phyloP scores from a whole-genome alignment of 2,329 filamentous ascomycete genomes.

The Botryotinia narcissicola region DNA sequence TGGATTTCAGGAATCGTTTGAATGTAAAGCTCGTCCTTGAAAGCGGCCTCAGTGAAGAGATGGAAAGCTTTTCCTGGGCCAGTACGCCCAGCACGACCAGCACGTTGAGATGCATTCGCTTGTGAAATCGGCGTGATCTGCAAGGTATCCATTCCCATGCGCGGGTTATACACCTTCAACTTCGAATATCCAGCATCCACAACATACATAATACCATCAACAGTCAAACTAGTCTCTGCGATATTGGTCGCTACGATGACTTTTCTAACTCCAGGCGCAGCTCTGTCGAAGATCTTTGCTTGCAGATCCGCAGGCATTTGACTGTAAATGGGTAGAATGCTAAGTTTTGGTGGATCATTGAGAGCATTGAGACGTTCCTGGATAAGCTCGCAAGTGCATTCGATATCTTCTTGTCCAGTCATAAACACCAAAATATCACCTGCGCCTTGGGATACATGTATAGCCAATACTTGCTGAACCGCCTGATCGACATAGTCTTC shows the following conservation, averaged over 20 bases:
- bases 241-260: slow-evolving; percentile 99
- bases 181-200: slow-evolving; percentile 96
- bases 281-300: slow-evolving; percentile 94
- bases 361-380: slow-evolving; percentile 83
- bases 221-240: slow-evolving; percentile 94
- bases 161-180: slow-evolving; percentile 96
- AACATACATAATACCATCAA: slow-evolving; percentile 99
- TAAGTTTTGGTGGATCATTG: slow-evolving; percentile 92
- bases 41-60: slow-evolving; percentile 90
- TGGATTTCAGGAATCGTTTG: slow-evolving; percentile 98
- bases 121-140: slow-evolving; percentile 98
- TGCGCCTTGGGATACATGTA: slow-evolving; percentile 89
- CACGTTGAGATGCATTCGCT: slow-evolving; percentile 90
- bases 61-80: slow-evolving; percentile 95
- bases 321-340: slow-evolving; percentile 96
- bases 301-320: slow-evolving; percentile 99
- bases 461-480: slow-evolving; percentile 91
- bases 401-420: slow-evolving; percentile 98
- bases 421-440: slow-evolving; percentile 98
- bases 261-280: slow-evolving; percentile 86
- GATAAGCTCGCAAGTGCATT: slow-evolving; percentile 90
- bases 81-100: slow-evolving; percentile 89
- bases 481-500: slow-evolving; percentile 98
- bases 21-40: slow-evolving; percentile 93
- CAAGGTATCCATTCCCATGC: slow-evolving; percentile 98